Evolutionary conservation across 306 rosid genomes (phyloP), one percentile per base, ranked within the genome.

Genomic region (Quercus berberidifolia): DNA sequence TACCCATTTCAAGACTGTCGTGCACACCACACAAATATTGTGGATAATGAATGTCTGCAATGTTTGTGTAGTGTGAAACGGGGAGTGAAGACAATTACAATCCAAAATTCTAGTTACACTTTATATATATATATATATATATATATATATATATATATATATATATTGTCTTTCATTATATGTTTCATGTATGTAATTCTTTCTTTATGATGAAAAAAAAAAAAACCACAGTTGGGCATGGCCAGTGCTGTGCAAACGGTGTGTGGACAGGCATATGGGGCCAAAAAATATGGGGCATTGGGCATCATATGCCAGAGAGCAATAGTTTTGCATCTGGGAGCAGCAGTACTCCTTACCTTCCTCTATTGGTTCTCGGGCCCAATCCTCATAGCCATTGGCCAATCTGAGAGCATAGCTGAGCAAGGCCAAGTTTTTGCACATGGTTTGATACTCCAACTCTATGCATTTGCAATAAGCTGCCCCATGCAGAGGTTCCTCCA

Each of bases 401-500:
- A 82, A 68, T 33, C 87, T 0, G 83, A 81, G 3, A 81, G 83
- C 87, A 85, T 89, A 77, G 83, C 97, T 0, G 79, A 46, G 60
- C 74, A 63, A 65, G 97, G 90, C 5, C 89, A 89, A 55, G 4
- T 88, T 21, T 88, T 88, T 59, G 88, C 96, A 0, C 79, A 85
- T 0, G 97, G 94, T 10, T 30, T 91, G 13, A 84, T 91, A 41
- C 90, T 25, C 60, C 97, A 93, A 43, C 88, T 93, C 73, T 89
- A 88, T 60, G 96, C 96, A 57, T 91, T 93, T 78, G 87, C 97
- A 3, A 43, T 86, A 28, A 30, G 78, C 79, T 89, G 96, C 74
- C 97, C 97, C 10, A 82, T 91, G 87, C 92, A 91, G 81, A 91
- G 97, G 85, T 93, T 81, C 70, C 94, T 93, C 19, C 96, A 93